Evolutionary conservation across 1,139 yeast species (phyloP).

Genomic region (Candida tetrigidarum): DNA sequence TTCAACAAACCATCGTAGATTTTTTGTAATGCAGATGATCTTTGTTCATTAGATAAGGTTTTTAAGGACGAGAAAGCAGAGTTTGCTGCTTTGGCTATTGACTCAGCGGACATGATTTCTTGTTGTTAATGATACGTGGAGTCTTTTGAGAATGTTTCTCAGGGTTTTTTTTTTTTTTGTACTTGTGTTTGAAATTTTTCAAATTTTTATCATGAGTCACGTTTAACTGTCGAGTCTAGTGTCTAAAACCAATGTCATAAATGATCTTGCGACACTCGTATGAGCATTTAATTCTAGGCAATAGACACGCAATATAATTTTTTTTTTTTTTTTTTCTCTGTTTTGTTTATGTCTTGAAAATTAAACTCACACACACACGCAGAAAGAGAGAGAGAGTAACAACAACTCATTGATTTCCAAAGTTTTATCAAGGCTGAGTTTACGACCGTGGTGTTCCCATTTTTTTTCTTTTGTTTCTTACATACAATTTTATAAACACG

Average conservation of each 20-base stretch:
- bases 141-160: not conserved
- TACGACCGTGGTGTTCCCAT: too few species aligned
- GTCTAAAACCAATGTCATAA: not conserved
- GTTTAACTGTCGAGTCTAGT: too few species aligned
- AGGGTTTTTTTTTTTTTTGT: not conserved
- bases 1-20: slow-evolving; percentile 70
- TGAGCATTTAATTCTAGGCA: not conserved
- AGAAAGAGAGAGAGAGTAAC: not conserved
- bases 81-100: slow-evolving; percentile 79
- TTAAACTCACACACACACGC: too few species aligned
- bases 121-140: not conserved
- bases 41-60: slow-evolving; percentile 70
- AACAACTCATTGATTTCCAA: not conserved
- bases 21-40: slow-evolving; percentile 72
- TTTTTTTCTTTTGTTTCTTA: too few species aligned
- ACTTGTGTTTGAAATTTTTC: not conserved
- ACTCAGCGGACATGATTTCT: slow-evolving; percentile 51
- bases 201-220: not conserved
- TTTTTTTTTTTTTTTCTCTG: not conserved
- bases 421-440: slow-evolving; percentile 4
- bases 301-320: not conserved
- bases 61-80: slow-evolving; percentile 79
- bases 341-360: not conserved
- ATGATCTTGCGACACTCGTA: slow-evolving; percentile 1
- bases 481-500: too few species aligned